phyloP scores from a whole-genome alignment of 23 red algal species.

The Gracilariopsis chorda region DNA sequence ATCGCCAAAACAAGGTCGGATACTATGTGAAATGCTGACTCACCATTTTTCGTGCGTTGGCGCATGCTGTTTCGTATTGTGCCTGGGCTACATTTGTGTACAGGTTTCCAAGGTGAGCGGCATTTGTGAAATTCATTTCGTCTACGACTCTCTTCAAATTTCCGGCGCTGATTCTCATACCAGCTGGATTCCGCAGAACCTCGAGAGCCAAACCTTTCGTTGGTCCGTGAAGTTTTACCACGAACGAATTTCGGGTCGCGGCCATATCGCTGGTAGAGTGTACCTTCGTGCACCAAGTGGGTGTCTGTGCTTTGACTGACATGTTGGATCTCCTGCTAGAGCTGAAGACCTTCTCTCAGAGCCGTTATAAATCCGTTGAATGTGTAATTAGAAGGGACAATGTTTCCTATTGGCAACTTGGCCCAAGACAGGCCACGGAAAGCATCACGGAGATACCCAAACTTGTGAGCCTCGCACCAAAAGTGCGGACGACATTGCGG shows the following conservation, averaged over 20 bases:
- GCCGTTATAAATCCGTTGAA: constrained; percentile 37
- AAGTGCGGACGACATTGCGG: constrained; percentile 27
- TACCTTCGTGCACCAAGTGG: not conserved
- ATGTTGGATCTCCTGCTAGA: not conserved
- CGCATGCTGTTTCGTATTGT: not conserved
- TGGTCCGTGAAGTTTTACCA: too few relatives aligned
- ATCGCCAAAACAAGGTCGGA: not conserved
- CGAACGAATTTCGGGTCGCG: not conserved
- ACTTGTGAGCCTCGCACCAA: constrained; percentile 5
- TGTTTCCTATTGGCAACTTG: not conserved
- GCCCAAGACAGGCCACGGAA: constrained; percentile 6
- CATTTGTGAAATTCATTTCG: not conserved
- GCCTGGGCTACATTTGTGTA: not conserved
- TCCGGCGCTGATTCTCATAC: not conserved
- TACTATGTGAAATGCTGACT: constrained; percentile 7
- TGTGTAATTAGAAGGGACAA: not conserved
- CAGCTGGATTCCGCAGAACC: not conserved
- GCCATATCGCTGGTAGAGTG: not conserved
- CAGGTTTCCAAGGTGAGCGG: not conserved
- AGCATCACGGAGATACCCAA: constrained; percentile 15
- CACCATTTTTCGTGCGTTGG: not conserved
- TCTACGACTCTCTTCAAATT: constrained; percentile 3
- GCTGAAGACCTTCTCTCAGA: not conserved
- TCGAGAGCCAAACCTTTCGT: not conserved
- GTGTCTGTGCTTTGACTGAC: not conserved